A percentile compares a stretch with the other conserved stretches of the same genome.
Evolutionary conservation across 1,284 basidiomycete species (phyloP).

Genomic region (Inonotus hispidus): DNA sequence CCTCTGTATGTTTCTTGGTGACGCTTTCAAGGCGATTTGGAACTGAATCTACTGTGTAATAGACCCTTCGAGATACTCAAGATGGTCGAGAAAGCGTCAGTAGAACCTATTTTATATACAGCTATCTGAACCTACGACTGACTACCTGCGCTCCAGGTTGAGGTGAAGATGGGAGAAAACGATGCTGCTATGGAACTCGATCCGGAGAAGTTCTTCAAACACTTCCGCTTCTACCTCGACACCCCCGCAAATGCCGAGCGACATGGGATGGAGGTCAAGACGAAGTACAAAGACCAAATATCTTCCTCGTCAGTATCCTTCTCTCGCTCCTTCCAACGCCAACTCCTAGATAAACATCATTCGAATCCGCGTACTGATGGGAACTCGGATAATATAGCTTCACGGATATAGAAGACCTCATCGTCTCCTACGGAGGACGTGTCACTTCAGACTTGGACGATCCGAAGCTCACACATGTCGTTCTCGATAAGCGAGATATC

Average conservation of each 20-base stretch:
- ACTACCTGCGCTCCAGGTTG: constrained; percentile 19
- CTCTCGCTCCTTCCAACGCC: not conserved
- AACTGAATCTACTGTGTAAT: not conserved
- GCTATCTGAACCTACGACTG: constrained; percentile 10
- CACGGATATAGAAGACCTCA: constrained; percentile 40
- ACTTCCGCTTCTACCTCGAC: constrained; percentile 87
- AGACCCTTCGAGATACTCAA: constrained; percentile 1
- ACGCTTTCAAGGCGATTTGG: not conserved
- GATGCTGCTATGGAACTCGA: constrained; percentile 70
- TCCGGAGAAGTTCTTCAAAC: constrained; percentile 66
- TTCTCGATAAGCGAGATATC: constrained; percentile 74
- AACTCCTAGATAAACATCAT: too few species aligned
- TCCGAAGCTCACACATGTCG: constrained; percentile 77
- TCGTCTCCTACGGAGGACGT: constrained; percentile 67
- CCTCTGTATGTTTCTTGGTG: not conserved
- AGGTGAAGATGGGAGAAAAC: constrained; percentile 61
- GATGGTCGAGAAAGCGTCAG: not conserved
- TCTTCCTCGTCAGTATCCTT: constrained; percentile 40
- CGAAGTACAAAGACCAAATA: constrained; percentile 49
- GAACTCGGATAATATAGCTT: constrained; percentile 42
- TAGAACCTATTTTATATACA: not conserved
- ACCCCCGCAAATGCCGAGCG: constrained; percentile 63
- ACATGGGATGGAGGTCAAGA: constrained; percentile 54
- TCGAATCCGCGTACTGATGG: not conserved
- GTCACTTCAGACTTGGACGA: constrained; percentile 60